phyloP scores from a whole-genome alignment of 208 protist species.

The Histomonas meleagridis region DNA sequence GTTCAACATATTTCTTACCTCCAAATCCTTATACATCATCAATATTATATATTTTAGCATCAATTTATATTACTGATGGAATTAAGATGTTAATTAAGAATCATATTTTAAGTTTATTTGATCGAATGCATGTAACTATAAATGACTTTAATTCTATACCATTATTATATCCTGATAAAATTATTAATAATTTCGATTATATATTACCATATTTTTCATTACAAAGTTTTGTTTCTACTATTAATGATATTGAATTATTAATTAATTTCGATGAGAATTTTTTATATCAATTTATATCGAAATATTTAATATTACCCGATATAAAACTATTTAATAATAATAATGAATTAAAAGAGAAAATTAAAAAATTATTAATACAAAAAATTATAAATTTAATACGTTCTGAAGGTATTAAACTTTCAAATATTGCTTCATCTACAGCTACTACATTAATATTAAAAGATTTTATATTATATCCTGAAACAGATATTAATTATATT shows the following conservation, averaged over 20 bases:
- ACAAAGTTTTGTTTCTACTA: not conserved
- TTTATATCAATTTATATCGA: not conserved
- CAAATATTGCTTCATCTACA: not conserved
- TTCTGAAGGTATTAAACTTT: not conserved
- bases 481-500: not conserved
- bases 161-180: not conserved
- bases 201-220: not conserved
- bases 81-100: not conserved
- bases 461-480: not conserved
- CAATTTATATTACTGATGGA: not conserved
- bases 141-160: not conserved
- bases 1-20: not conserved
- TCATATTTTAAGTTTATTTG: not conserved
- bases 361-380: not conserved
- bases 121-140: not conserved
- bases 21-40: slow-evolving; percentile 32
- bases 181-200: not conserved
- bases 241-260: not conserved
- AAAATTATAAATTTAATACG: not conserved
- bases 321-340: too few species aligned
- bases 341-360: not conserved
- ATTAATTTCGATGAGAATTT: not conserved
- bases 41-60: not conserved
- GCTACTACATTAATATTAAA: not conserved
- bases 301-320: slow-evolving; percentile 2